A percentile compares a stretch with the other conserved stretches of the same genome.
These are phyloP conservation scores for Penicillium ochrochloron DNA, from an alignment of 495 filamentous ascomycete species.

Conservation along the genomic window DNA sequence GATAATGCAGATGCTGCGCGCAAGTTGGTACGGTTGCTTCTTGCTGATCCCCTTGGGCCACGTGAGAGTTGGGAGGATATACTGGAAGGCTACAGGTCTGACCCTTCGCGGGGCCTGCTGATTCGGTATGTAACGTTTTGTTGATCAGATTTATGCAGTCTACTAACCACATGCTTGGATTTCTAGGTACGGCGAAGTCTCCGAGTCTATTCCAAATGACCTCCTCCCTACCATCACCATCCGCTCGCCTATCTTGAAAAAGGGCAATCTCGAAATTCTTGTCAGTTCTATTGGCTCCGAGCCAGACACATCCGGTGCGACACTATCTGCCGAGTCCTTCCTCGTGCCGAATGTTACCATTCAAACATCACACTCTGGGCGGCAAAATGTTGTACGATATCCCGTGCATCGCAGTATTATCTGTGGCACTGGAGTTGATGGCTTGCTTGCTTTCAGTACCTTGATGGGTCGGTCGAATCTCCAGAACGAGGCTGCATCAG, in stretches of 20 bases:
- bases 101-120: conserved; percentile 57
- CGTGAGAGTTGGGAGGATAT: conserved; percentile 72
- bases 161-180: neutral
- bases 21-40: conserved; percentile 68
- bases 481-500: conserved; percentile 44
- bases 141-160: neutral
- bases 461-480: conserved; percentile 43
- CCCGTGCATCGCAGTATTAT: conserved; percentile 85
- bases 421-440: conserved; percentile 68
- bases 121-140: conserved; percentile 51
- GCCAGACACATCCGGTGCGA: conserved; percentile 46
- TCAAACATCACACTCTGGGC: conserved; percentile 61
- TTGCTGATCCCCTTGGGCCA: conserved; percentile 75
- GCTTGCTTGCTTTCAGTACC: conserved; percentile 55
- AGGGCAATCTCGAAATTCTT: conserved; percentile 76
- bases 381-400: conserved; percentile 68
- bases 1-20: conserved; percentile 53
- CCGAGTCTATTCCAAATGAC: conserved; percentile 44
- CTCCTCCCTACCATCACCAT: conserved; percentile 62
- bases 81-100: conserved; percentile 53
- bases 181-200: conserved; percentile 59
- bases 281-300: conserved; percentile 61
- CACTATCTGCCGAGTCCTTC: conserved; percentile 57
- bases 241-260: conserved; percentile 70
- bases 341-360: conserved; percentile 77